Conservation (phyloP, 2,329 filamentous ascomycete genomes). For the Capronia epimyces region DNA sequence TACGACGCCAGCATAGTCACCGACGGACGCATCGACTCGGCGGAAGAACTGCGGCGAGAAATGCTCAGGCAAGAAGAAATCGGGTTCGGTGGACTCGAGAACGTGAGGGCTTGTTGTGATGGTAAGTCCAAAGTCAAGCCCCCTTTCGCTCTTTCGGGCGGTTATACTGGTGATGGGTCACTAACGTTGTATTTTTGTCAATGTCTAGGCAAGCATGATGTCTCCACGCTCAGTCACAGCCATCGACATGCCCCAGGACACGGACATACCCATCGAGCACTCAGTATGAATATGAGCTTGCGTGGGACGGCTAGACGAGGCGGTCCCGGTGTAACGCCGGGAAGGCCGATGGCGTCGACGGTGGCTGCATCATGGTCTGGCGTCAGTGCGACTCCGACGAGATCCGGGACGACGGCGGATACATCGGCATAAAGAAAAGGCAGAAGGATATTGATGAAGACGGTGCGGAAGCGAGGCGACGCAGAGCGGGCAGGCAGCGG, state of each 20-base stretch:
- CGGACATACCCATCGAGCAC: constrained; percentile 14
- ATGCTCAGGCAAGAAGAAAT: constrained; percentile 67
- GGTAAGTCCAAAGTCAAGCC: constrained; percentile 53
- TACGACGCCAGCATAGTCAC: constrained; percentile 37
- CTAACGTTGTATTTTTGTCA: background rate
- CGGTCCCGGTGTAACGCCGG: constrained; percentile 3
- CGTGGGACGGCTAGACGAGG: constrained; percentile 21
- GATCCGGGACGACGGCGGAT: background rate
- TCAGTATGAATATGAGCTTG: constrained; percentile 25
- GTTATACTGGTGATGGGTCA: background rate
- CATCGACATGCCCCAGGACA: constrained; percentile 17
- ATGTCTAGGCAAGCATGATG: constrained; percentile 27
- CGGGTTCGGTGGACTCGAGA: constrained; percentile 73
- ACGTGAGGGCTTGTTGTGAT: constrained; percentile 95
- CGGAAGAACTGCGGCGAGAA: constrained; percentile 73
- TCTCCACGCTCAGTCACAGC: constrained; percentile 25
- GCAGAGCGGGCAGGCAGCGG: too few relatives aligned
- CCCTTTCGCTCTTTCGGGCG: background rate
- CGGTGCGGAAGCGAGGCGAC: too few relatives aligned
- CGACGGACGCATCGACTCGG: constrained; percentile 58
- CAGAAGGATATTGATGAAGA: background rate
- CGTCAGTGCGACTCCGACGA: constrained; percentile 6
- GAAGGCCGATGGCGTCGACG: background rate
- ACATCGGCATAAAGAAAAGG: background rate
- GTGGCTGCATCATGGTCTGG: background rate